Percentiles rank a stretch among this genome's conserved stretches.
Conservation (phyloP, 2,329 filamentous ascomycete genomes). For the Sclerotinia sclerotiorum region DNA sequence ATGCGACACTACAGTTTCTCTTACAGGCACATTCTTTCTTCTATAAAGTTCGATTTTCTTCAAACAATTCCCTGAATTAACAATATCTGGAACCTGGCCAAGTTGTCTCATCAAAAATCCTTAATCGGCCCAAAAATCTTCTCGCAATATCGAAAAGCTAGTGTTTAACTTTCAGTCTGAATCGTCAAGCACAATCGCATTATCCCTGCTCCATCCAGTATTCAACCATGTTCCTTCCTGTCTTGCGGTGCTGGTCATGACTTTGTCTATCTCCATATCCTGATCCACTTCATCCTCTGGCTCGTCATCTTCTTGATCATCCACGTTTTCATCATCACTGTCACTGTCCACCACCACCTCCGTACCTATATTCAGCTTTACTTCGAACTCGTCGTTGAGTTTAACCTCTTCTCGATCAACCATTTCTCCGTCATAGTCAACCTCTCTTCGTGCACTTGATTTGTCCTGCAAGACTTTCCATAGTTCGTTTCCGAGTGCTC, state of each 20-base stretch:
- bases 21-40: background rate
- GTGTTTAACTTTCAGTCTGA: background rate
- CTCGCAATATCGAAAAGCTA: background rate
- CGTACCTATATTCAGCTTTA: background rate
- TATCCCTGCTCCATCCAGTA: background rate
- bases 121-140: background rate
- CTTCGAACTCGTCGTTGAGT: background rate
- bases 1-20: background rate
- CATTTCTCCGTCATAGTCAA: background rate
- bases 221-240: background rate
- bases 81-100: background rate
- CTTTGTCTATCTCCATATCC: background rate
- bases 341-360: background rate
- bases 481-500: slow-evolving; percentile 9
- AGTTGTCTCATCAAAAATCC: background rate
- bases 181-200: slow-evolving; percentile 7
- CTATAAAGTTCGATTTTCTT: background rate
- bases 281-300: background rate
- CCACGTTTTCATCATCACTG: too few species aligned
- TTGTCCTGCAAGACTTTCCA: background rate
- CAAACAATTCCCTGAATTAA: background rate
- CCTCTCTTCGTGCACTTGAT: too few species aligned
- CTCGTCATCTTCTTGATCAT: background rate
- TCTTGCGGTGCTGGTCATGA: background rate
- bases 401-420: too few species aligned